Percentiles rank a stretch among this genome's conserved stretches.
Evolutionary conservation across 805 yeast genomes (phyloP).

Genomic region (Wickerhamomyces chaumierensis): DNA sequence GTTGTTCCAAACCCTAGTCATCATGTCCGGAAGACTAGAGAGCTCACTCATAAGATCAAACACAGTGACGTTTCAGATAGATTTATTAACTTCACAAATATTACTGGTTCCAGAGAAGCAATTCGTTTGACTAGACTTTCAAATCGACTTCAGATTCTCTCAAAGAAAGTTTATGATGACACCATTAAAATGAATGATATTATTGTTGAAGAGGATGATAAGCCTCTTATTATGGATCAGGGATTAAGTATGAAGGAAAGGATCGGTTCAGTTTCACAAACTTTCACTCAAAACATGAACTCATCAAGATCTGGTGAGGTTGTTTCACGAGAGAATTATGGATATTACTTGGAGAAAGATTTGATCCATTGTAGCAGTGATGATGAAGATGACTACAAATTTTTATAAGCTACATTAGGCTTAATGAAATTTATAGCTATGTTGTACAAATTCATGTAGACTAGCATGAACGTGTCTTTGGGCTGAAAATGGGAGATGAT

Average conservation of each 20-base stretch:
- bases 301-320: too few relatives aligned
- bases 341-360: not conserved
- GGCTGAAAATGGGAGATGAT: too few relatives aligned
- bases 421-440: too few relatives aligned
- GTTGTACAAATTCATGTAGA: too few relatives aligned
- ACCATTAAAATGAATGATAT: conserved; percentile 2
- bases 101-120: conserved; percentile 3
- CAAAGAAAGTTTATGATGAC: conserved; percentile 1
- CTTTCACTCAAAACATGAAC: not conserved
- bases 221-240: not conserved
- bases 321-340: not conserved
- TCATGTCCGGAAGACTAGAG: conserved; percentile 4
- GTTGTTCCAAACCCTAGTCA: conserved; percentile 7
- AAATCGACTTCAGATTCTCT: conserved; percentile 2
- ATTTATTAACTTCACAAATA: conserved; percentile 5
- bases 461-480: too few relatives aligned
- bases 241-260: not conserved
- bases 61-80: conserved; percentile 8
- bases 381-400: conserved; percentile 11
- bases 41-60: conserved; percentile 5
- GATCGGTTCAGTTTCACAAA: not conserved
- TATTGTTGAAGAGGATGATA: not conserved
- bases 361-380: conserved; percentile 2
- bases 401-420: too few relatives aligned
- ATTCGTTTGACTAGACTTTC: conserved; percentile 7